phyloP scores from a whole-genome alignment of 2,329 filamentous ascomycete genomes.

The Diaporthe sp. region DNA sequence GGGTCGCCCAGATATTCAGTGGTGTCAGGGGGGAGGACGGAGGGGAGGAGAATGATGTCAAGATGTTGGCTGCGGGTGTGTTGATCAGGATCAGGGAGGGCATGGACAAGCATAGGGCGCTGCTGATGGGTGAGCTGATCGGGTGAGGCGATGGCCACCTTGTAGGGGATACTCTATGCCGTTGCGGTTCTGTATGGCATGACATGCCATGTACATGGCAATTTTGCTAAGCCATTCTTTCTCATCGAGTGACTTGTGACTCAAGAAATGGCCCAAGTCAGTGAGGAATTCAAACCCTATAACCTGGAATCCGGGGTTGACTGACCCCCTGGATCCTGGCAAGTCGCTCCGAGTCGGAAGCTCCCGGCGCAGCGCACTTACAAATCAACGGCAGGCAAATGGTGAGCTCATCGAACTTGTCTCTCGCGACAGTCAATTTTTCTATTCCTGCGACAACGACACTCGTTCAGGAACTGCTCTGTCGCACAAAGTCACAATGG shows the following conservation, averaged over 20 bases:
- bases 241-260: neutral
- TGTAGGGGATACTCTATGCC: neutral
- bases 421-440: conserved; percentile 18
- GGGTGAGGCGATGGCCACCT: conserved; percentile 35
- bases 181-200: neutral
- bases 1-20: conserved; percentile 83
- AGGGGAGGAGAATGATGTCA: conserved; percentile 81
- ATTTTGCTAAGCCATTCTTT: too few relatives aligned
- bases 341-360: conserved; percentile 16
- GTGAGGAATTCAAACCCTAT: neutral
- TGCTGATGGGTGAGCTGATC: conserved; percentile 78
- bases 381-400: conserved; percentile 35
- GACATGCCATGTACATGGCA: neutral
- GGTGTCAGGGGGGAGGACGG: conserved; percentile 60
- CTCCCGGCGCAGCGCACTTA: conserved; percentile 17
- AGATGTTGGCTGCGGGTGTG: conserved; percentile 81
- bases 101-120: conserved; percentile 81
- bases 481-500: conserved; percentile 22
- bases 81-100: conserved; percentile 83
- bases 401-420: conserved; percentile 32
- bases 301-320: neutral
- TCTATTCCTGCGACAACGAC: neutral
- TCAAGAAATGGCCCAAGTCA: neutral
- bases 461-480: neutral
- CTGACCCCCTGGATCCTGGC: neutral